phyloP scores from a whole-genome alignment of 2,329 filamentous ascomycete genomes.

The Cadophora sp. region DNA sequence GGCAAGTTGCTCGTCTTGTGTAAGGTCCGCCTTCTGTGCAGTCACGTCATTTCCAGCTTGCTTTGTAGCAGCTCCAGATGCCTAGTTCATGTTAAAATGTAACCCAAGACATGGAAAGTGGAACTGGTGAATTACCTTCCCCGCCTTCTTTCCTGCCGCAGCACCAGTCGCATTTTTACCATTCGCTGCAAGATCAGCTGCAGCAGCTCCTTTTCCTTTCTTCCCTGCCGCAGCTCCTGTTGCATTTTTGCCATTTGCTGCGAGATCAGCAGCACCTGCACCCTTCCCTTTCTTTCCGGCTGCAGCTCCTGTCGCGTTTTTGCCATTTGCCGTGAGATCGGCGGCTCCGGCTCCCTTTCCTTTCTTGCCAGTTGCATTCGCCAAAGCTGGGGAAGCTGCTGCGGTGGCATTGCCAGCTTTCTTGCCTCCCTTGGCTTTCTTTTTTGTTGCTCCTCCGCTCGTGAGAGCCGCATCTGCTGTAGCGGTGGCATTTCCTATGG shows the following conservation, averaged over 20 bases:
- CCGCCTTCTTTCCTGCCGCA: conserved; percentile 27
- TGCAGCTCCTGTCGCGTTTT: conserved; percentile 3
- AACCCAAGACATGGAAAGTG: no score
- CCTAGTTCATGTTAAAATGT: background rate
- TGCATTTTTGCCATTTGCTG: conserved; percentile 19
- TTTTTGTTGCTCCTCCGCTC: background rate
- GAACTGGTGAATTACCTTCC: conserved; percentile 15
- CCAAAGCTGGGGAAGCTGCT: conserved; percentile 14
- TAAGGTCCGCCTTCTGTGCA: conserved; percentile 15
- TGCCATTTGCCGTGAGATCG: background rate
- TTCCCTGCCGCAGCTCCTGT: no score
- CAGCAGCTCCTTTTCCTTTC: no score
- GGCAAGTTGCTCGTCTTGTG: conserved; percentile 18
- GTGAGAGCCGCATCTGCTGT: background rate
- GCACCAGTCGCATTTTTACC: conserved; percentile 18
- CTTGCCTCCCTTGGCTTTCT: conserved; percentile 7
- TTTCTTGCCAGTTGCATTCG: conserved; percentile 31
- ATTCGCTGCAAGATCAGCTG: background rate
- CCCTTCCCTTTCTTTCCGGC: conserved; percentile 31
- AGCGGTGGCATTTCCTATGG: background rate
- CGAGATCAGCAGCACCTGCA: conserved; percentile 13
- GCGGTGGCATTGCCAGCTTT: conserved; percentile 26
- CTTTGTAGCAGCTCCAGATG: background rate
- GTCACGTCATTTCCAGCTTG: conserved; percentile 6
- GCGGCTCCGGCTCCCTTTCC: conserved; percentile 24